Percentiles rank a stretch among this genome's conserved stretches.
These are phyloP conservation scores for Phylloboletellus chloephorus DNA, from an alignment of 1,284 basidiomycete genomes.

Conservation along the genomic window DNA sequence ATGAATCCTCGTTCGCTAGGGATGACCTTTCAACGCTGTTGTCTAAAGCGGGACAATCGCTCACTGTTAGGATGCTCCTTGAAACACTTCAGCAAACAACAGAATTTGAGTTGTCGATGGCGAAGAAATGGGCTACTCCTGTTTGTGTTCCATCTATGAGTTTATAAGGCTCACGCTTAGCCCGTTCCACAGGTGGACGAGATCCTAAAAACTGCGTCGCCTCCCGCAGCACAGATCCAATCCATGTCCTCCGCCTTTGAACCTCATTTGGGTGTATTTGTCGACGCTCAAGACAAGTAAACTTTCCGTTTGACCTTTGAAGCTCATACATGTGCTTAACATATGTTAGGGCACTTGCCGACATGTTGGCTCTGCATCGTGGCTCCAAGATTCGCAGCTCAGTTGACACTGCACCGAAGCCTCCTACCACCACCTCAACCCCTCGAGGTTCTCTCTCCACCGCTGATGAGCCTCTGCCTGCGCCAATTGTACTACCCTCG, in stretches of 20 bases:
- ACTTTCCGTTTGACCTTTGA: not conserved
- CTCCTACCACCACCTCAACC: constrained; percentile 32
- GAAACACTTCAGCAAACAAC: constrained; percentile 81
- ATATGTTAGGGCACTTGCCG: constrained; percentile 57
- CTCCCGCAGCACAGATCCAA: constrained; percentile 45
- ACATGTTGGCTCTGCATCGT: constrained; percentile 79
- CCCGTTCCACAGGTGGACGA: constrained; percentile 45
- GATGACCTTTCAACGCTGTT: constrained; percentile 66
- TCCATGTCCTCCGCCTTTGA: constrained; percentile 87
- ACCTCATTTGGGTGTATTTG: constrained; percentile 86
- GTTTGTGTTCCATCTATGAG: constrained; percentile 42
- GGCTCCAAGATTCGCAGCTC: constrained; percentile 60
- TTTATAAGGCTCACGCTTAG: not conserved
- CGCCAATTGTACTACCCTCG: constrained; percentile 77
- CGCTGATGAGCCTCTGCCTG: constrained; percentile 46
- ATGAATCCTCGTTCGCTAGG: constrained; percentile 35
- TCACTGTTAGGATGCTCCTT: constrained; percentile 74
- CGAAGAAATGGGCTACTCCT: constrained; percentile 71
- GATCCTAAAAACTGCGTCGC: constrained; percentile 51
- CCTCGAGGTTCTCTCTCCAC: constrained; percentile 35
- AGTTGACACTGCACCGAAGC: constrained; percentile 44
- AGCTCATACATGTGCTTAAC: not conserved
- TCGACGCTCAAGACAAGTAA: constrained; percentile 94
- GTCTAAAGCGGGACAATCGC: constrained; percentile 62
- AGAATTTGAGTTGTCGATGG: constrained; percentile 80